Evolutionary conservation across 2,329 filamentous ascomycete genomes (phyloP).

Genomic region (Pestalotiopsis sp.): DNA sequence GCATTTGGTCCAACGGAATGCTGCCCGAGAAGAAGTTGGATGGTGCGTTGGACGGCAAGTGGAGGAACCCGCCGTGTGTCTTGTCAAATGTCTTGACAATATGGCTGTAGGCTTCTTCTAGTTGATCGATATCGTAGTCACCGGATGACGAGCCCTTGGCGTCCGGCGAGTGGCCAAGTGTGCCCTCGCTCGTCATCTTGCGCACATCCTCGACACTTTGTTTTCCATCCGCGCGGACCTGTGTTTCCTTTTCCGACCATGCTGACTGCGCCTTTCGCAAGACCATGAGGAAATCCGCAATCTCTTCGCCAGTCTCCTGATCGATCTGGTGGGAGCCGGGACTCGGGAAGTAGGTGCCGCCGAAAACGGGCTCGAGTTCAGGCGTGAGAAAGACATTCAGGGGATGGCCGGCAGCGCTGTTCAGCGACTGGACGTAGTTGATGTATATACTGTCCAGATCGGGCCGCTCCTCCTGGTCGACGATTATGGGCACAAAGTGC

Average conservation of each 20-base stretch:
- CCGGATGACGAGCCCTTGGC: slow-evolving; percentile 3
- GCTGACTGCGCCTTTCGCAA: slow-evolving; percentile 73
- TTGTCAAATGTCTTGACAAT: slow-evolving; percentile 81
- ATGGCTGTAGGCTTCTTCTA: slow-evolving; percentile 86
- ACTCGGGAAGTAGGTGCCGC: slow-evolving; percentile 93
- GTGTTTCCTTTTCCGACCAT: slow-evolving; percentile 84
- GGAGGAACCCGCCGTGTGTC: slow-evolving; percentile 77
- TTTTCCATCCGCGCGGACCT: slow-evolving; percentile 80
- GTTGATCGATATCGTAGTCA: slow-evolving; percentile 78
- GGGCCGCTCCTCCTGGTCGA: slow-evolving; percentile 91
- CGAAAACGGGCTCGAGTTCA: slow-evolving; percentile 90
- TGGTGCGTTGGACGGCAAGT: slow-evolving; percentile 22
- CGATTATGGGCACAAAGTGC: slow-evolving; percentile 86
- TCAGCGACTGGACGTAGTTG: slow-evolving; percentile 96
- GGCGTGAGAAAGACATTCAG: slow-evolving; percentile 96
- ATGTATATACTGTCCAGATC: slow-evolving; percentile 97
- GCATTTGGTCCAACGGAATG: slow-evolving; percentile 85
- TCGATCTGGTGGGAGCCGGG: slow-evolving; percentile 60
- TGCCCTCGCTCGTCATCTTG: slow-evolving; percentile 89
- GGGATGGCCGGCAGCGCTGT: slow-evolving; percentile 89
- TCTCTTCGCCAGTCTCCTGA: slow-evolving; percentile 54
- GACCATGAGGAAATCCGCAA: slow-evolving; percentile 81
- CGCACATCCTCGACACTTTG: slow-evolving; percentile 80
- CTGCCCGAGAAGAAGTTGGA: slow-evolving; percentile 19
- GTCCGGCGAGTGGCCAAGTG: slow-evolving; percentile 48